Percentiles rank a stretch among this genome's conserved stretches.
Conservation (phyloP, 2,329 filamentous ascomycete species). For the Reticulascus tulasneorum region DNA sequence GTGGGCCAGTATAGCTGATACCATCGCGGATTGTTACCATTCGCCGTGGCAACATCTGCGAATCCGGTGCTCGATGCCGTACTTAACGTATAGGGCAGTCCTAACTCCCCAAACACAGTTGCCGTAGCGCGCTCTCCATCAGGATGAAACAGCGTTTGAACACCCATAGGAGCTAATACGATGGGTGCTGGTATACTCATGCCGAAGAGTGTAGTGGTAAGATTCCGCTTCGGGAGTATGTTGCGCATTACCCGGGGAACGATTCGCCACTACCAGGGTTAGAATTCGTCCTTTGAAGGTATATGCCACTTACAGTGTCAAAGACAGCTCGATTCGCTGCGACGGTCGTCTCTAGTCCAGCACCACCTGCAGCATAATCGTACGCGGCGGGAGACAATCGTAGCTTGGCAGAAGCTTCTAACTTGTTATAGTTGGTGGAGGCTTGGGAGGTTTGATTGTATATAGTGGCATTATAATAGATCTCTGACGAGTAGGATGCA, state of each 20-base stretch:
- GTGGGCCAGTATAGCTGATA: conserved; percentile 64
- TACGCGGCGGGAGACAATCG: too few species aligned
- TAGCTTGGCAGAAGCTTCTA: too few species aligned
- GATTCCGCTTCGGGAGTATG: conserved; percentile 55
- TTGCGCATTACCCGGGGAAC: conserved; percentile 59
- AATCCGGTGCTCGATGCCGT: conserved; percentile 54
- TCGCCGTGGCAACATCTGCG: conserved; percentile 53
- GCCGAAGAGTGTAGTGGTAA: conserved; percentile 54
- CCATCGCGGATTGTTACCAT: conserved; percentile 47
- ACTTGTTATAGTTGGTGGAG: too few species aligned
- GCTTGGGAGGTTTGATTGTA: too few species aligned
- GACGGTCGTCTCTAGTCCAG: too few species aligned
- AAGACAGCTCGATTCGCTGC: too few species aligned
- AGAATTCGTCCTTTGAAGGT: too few species aligned
- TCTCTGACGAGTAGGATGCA: too few species aligned
- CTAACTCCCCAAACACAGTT: conserved; percentile 54
- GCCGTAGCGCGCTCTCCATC: conserved; percentile 56
- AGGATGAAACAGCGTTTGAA: conserved; percentile 62
- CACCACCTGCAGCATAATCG: too few species aligned
- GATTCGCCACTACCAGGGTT: too few species aligned
- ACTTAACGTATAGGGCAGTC: conserved; percentile 55
- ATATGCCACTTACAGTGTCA: too few species aligned
- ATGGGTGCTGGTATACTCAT: conserved; percentile 56
- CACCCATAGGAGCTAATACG: conserved; percentile 62
- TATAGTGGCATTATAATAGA: too few species aligned